Percentiles rank a stretch among this genome's conserved stretches.
Conservation (phyloP, 2,329 filamentous ascomycete species). For the Stagonosporopsis tanaceti region DNA sequence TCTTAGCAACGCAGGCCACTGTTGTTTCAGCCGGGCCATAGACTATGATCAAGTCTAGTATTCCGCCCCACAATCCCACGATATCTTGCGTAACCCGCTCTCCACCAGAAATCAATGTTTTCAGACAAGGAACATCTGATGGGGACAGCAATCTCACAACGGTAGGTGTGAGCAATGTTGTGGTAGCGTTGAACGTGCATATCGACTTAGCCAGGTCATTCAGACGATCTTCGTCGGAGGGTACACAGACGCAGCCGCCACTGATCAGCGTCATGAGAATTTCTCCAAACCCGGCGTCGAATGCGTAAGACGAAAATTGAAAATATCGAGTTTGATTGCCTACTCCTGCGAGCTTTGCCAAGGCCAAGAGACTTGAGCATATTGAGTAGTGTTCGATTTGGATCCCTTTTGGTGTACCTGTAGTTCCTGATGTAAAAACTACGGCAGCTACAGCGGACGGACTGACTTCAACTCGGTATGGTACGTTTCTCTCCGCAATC, state of each 20-base stretch:
- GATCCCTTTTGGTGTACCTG: neutral
- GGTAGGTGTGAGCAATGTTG: no score
- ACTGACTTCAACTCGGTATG: neutral
- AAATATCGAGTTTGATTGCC: no score
- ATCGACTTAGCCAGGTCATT: no score
- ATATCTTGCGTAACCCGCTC: neutral
- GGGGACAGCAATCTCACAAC: neutral
- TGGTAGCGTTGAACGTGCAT: no score
- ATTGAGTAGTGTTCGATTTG: neutral
- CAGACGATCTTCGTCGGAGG: no score
- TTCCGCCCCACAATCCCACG: neutral
- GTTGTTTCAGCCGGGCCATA: neutral
- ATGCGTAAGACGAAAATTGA: no score
- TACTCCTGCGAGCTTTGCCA: no score
- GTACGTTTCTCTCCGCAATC: no score
- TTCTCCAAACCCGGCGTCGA: no score
- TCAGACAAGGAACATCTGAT: neutral
- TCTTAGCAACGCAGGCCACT: neutral
- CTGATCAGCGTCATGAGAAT: no score
- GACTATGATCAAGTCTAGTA: neutral
- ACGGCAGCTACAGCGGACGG: neutral
- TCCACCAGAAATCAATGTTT: neutral
- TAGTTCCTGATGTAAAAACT: neutral
- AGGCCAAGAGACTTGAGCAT: no score
- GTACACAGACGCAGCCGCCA: no score